Evolutionary conservation across 345 rosid species (phyloP), one percentile per base, ranked within the genome.

Genomic region (Sonneratia caseolaris): DNA sequence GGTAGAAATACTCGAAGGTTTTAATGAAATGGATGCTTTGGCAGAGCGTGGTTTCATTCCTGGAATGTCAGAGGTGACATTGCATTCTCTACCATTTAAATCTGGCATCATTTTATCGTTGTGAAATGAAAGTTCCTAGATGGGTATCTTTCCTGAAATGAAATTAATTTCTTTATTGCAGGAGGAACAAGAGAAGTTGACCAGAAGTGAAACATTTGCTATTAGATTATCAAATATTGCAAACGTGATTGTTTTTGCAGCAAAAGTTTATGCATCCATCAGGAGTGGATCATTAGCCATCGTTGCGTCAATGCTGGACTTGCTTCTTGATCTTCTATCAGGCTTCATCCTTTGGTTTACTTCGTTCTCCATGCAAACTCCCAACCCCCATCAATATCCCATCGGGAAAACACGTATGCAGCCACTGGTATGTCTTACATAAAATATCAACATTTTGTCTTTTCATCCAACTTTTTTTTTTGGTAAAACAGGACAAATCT

Each of bases 341-440:
- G 97, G 99, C 68, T 92, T 95, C 81, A 95, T 95, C 83, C 81
- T 95, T 24, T 95, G 99, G 99, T 95, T 95, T 80, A 89, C 98
- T 70, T 98, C 99, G 71, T 95, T 95, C 81, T 90, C 98, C 18
- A 95, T 95, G 98, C 92, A 92, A 81, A 95, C 96, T 24, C 96
- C 94, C 59, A 95, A 86, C 66, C 99, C 96, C 0, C 92, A 95
- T 79, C 97, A 86, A 76, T 95, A 95, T 74, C 99, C 99, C 36
- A 95, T 92, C 70, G 99, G 99, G 40, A 95, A 95, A 83, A 95
- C 90, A 72, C 82, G 99, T 42, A 95, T 95, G 99, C 99, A 95
- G 81, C 99, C 99, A 68, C 70, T 95, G 94, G 99, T 90, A 51
- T 78, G 96, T 87, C 69, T 43, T 71, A 62, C 66, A 13, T 13